Percentiles rank a stretch among this genome's conserved stretches.
These are phyloP conservation scores for Dentipellis fragilis DNA, from an alignment of 768 basidiomycete genomes.

Conservation along the genomic window DNA sequence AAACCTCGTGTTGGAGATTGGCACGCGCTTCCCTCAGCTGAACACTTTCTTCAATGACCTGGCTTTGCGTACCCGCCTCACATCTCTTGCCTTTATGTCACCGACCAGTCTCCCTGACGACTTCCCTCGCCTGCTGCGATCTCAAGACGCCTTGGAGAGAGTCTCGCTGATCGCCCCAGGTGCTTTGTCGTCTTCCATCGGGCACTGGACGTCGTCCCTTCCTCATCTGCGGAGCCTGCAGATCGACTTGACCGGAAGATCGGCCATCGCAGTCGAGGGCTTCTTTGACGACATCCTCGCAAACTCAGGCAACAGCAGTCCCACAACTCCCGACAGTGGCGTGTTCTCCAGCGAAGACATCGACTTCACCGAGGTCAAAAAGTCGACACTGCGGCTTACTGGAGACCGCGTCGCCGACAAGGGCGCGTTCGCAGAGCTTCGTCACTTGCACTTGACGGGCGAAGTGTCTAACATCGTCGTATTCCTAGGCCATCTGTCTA, in stretches of 20 bases:
- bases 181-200: slow-evolving; percentile 60
- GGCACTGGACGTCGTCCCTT: slow-evolving; percentile 61
- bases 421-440: slow-evolving; percentile 48
- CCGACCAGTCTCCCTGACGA: slow-evolving; percentile 61
- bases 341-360: slow-evolving; percentile 71
- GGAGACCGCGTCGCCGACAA: slow-evolving; percentile 30
- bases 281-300: slow-evolving; percentile 62
- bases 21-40: slow-evolving; percentile 45
- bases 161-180: slow-evolving; percentile 63
- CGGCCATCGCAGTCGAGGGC: slow-evolving; percentile 62
- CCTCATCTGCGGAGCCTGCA: slow-evolving; percentile 53
- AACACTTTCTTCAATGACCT: slow-evolving; percentile 54
- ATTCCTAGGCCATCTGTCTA: slow-evolving; percentile 61
- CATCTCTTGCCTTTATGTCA: slow-evolving; percentile 61
- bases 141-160: slow-evolving; percentile 51
- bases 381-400: slow-evolving; percentile 48
- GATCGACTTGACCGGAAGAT: slow-evolving; percentile 62
- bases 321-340: slow-evolving; percentile 62
- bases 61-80: slow-evolving; percentile 51
- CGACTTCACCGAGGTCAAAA: slow-evolving; percentile 68
- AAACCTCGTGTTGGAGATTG: slow-evolving; percentile 52
- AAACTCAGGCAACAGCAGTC: slow-evolving; percentile 58
- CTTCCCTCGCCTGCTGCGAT: slow-evolving; percentile 54
- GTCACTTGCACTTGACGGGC: slow-evolving; percentile 57
- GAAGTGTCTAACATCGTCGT: slow-evolving; percentile 59